phyloP scores from a whole-genome alignment of 2,329 filamentous ascomycete genomes.

The Verticillium alfalfae region DNA sequence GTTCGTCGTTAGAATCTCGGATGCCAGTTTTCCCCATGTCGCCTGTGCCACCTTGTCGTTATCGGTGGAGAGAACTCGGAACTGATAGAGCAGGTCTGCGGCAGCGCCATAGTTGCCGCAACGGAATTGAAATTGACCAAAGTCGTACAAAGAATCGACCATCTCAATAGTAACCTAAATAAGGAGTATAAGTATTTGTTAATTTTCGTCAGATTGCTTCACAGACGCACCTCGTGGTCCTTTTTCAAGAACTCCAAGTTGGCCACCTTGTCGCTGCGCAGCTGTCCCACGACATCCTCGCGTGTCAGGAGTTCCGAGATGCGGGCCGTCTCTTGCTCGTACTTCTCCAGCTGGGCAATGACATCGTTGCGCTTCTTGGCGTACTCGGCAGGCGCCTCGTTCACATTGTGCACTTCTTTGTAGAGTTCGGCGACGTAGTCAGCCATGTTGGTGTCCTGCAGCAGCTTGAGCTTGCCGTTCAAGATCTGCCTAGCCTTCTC shows the following conservation, averaged over 20 bases:
- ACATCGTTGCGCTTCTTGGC: constrained; percentile 86
- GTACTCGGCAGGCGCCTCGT: constrained; percentile 78
- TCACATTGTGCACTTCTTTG: constrained; percentile 78
- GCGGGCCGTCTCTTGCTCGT: constrained; percentile 82
- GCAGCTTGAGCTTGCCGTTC: constrained; percentile 84
- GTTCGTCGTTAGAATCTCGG: constrained; percentile 89
- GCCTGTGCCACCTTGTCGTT: constrained; percentile 95
- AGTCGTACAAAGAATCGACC: constrained; percentile 93
- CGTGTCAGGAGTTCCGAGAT: constrained; percentile 82
- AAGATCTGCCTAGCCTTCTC: constrained; percentile 63
- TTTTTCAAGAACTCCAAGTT: constrained; percentile 98
- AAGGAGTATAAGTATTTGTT: constrained; percentile 6
- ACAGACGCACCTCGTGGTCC: constrained; percentile 70
- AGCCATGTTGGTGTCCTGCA: constrained; percentile 98
- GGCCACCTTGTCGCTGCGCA: constrained; percentile 94
- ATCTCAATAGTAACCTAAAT: constrained; percentile 79
- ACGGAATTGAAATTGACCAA: constrained; percentile 95
- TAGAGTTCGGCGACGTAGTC: constrained; percentile 93
- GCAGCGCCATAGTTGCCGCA: constrained; percentile 90
- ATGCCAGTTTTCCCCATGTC: constrained; percentile 96
- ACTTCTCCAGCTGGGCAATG: constrained; percentile 73
- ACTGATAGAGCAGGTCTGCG: constrained; percentile 91
- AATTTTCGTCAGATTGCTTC: not conserved
- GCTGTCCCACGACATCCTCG: constrained; percentile 83
- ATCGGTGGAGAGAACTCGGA: constrained; percentile 95